Conservation (phyloP, 1,284 basidiomycete species). For the Ceratorhiza oryzae-sativae region DNA sequence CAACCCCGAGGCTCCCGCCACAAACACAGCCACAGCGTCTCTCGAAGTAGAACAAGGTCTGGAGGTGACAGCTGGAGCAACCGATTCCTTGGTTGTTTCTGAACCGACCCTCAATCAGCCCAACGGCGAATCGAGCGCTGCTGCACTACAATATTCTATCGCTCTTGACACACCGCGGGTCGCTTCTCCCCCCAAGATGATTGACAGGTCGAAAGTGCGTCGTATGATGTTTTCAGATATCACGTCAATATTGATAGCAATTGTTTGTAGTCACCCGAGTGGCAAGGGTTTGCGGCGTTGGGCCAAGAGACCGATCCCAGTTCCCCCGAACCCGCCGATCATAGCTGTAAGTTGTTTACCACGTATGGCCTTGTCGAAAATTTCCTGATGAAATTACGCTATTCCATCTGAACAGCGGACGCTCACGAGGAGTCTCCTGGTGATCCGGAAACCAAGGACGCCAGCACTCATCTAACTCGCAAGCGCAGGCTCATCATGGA, state of each 20-base stretch:
- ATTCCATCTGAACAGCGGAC: not conserved
- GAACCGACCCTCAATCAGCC: not conserved
- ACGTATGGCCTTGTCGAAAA: not conserved
- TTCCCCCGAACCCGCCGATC: slow-evolving; percentile 19
- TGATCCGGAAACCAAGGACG: not conserved
- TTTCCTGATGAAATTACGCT: not conserved
- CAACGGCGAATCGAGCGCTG: not conserved
- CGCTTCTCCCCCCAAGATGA: not conserved
- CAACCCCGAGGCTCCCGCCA: not conserved
- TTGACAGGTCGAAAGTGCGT: not conserved
- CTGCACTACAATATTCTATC: not conserved
- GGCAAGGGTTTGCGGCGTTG: slow-evolving; percentile 19
- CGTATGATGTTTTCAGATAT: not conserved
- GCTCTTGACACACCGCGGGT: not conserved
- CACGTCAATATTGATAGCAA: not conserved
- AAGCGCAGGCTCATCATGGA: slow-evolving; percentile 31
- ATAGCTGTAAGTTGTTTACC: slow-evolving; percentile 8
- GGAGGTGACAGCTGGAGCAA: not conserved
- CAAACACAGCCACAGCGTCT: not conserved
- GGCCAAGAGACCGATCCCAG: slow-evolving; percentile 15
- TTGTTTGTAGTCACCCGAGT: not conserved
- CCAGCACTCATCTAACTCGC: not conserved
- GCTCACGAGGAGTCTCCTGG: not conserved
- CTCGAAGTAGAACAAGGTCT: not conserved
- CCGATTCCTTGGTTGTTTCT: not conserved